These are phyloP conservation scores for Byssoonygena ceratinophila DNA, from an alignment of 2,329 filamentous ascomycete genomes.

Conservation along the genomic window DNA sequence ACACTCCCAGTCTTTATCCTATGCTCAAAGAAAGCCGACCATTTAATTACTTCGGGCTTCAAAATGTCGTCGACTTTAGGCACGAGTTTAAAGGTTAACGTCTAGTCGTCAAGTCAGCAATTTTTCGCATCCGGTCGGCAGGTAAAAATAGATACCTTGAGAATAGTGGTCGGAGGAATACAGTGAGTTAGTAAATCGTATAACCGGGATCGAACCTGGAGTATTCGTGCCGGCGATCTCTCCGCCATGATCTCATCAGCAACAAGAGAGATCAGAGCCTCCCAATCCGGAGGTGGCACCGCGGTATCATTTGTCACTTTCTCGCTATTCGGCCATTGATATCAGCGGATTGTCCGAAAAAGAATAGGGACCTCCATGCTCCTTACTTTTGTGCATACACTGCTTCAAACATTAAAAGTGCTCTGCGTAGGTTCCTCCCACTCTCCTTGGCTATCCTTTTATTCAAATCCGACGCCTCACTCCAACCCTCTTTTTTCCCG, in stretches of 20 bases:
- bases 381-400: constrained; percentile 89
- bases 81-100: constrained; percentile 85
- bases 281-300: constrained; percentile 95
- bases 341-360: not conserved
- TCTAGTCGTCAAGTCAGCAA: constrained; percentile 34
- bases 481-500: constrained; percentile 74
- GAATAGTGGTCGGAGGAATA: constrained; percentile 85
- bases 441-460: constrained; percentile 80
- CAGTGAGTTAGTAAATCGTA: constrained; percentile 96
- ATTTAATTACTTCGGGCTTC: constrained; percentile 85
- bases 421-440: constrained; percentile 77
- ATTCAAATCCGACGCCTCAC: constrained; percentile 63
- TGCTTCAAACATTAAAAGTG: constrained; percentile 91
- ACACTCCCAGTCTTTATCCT: constrained; percentile 72
- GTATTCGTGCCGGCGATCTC: constrained; percentile 76
- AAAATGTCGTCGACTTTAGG: constrained; percentile 75
- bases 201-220: constrained; percentile 83
- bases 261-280: constrained; percentile 76
- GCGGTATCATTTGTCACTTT: constrained; percentile 76
- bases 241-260: constrained; percentile 91
- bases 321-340: constrained; percentile 49
- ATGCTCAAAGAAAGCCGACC: constrained; percentile 97
- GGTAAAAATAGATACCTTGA: constrained; percentile 49
- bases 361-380: not conserved
- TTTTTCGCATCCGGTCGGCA: not conserved